A percentile compares a stretch with the other conserved stretches of the same genome.
phyloP scores from a whole-genome alignment of 495 filamentous ascomycete species.

The Annulohypoxylon maeteangense region DNA sequence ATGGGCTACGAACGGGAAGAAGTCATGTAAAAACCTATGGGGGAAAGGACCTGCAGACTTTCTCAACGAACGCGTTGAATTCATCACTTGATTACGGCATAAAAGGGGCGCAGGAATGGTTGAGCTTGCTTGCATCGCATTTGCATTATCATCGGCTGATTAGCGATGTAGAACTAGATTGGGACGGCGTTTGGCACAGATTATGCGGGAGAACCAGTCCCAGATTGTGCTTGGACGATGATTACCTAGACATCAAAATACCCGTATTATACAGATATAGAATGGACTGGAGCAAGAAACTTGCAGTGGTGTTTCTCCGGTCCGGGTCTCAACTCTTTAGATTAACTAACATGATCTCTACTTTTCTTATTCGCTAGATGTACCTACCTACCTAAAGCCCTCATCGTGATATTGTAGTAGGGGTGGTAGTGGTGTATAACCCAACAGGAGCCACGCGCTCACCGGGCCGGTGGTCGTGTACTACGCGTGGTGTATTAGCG shows the following conservation, averaged over 20 bases:
- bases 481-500: neutral
- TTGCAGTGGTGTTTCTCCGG: neutral
- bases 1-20: constrained; percentile 87
- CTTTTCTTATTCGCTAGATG: too few relatives aligned
- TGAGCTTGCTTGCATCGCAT: neutral
- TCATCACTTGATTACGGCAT: neutral
- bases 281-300: constrained; percentile 14
- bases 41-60: neutral
- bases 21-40: constrained; percentile 66
- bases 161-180: constrained; percentile 18
- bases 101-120: neutral
- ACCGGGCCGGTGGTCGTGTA: neutral
- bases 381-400: too few relatives aligned
- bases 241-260: constrained; percentile 28
- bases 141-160: constrained; percentile 1
- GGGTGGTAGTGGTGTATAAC: neutral
- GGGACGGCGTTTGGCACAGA: constrained; percentile 23
- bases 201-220: constrained; percentile 25
- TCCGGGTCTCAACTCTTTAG: constrained; percentile 19
- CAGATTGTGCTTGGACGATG: constrained; percentile 1
- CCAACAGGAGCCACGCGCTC: neutral
- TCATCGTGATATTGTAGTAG: too few relatives aligned
- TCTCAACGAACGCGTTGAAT: neutral
- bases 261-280: constrained; percentile 42
- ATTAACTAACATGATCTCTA: constrained; percentile 27